Base-by-base conservation (phyloP, 2,329 filamentous ascomycete genomes). In the Aspergillus bombycis region DNA sequence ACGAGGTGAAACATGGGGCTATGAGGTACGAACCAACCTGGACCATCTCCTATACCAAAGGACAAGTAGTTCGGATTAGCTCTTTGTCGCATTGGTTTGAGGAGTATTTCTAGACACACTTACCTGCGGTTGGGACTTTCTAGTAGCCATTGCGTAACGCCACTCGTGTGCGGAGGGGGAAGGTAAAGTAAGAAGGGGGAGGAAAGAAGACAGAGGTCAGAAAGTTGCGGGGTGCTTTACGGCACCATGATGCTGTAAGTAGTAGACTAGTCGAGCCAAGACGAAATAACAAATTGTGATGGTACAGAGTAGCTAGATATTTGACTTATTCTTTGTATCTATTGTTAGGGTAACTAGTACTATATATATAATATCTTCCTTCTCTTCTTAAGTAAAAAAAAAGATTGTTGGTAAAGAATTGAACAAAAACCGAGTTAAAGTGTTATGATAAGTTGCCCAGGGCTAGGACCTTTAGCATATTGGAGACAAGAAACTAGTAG, bases 11-110 rank as follows among this genome's bases (percentile, higher is more conserved):
- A 66, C 21, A 61, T 45, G 59, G 64, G 67, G 56, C 62, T 62
- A 64, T 68, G 74, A 74, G 71, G 73, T 73, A 91, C 89, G 86
- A 90, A 98, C 95, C 94, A 84, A 99, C 94, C 91, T 99, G 94
- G 72, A 97, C 92, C 95, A 99, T 99, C 86, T 99, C 95, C 93
- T 98, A 57, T 56, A 62, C 16, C 30, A 38, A 53, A 32, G 30
- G 30, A 32, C 16, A 26, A 52, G 32, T 58, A 30, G 32, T 36
- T 45, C 16, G 41, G 21, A n/a, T 38, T 46, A 59, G 43, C 26
- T 14, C 26, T 28, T 16, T 28, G 23, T 28, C 41, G 32, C 41
- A 28, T 26, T 54, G 16, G 46, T 54, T 55, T 38, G 10, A 36
- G 30, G 19, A 19, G 11, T 55, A 38, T 12, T 28, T 8, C 36